A percentile compares a stretch with the other conserved stretches of the same genome.
Conservation (phyloP, 805 yeast species). For the Saccharomyces paradoxus region DNA sequence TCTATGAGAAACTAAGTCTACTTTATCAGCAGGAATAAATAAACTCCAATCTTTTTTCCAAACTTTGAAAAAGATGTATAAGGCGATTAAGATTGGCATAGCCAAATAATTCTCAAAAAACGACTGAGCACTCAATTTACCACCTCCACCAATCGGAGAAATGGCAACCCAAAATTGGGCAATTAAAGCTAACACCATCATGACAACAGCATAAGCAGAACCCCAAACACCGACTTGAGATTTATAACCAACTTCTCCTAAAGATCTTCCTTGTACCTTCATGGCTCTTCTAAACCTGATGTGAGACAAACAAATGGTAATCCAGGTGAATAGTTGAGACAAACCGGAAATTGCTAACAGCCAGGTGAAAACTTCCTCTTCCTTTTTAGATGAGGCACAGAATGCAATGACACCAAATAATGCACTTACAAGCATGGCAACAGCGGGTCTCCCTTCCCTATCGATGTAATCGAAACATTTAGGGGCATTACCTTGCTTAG, state of each 20-base stretch:
- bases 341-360: slow-evolving; percentile 54
- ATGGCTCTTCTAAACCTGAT: slow-evolving; percentile 53
- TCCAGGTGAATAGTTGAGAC: slow-evolving; percentile 57
- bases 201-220: slow-evolving; percentile 41
- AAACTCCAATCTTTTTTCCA: slow-evolving; percentile 40
- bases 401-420: slow-evolving; percentile 55
- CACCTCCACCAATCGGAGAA: slow-evolving; percentile 39
- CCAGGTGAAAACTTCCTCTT: slow-evolving; percentile 56
- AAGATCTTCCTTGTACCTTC: slow-evolving; percentile 43
- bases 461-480: slow-evolving; percentile 49
- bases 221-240: slow-evolving; percentile 48
- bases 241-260: slow-evolving; percentile 44
- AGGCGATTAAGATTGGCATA: slow-evolving; percentile 36
- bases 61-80: slow-evolving; percentile 39
- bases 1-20: slow-evolving; percentile 27
- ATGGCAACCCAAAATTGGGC: slow-evolving; percentile 64
- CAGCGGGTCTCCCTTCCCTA: slow-evolving; percentile 57
- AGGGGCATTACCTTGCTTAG: slow-evolving; percentile 58
- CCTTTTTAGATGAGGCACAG: slow-evolving; percentile 54
- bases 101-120: slow-evolving; percentile 43
- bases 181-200: slow-evolving; percentile 43
- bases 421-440: slow-evolving; percentile 36
- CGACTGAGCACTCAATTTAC: slow-evolving; percentile 32
- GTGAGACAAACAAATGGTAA: slow-evolving; percentile 47
- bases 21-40: slow-evolving; percentile 25